phyloP scores from a whole-genome alignment of 1,139 yeast genomes.

The Eremothecium gossypii region DNA sequence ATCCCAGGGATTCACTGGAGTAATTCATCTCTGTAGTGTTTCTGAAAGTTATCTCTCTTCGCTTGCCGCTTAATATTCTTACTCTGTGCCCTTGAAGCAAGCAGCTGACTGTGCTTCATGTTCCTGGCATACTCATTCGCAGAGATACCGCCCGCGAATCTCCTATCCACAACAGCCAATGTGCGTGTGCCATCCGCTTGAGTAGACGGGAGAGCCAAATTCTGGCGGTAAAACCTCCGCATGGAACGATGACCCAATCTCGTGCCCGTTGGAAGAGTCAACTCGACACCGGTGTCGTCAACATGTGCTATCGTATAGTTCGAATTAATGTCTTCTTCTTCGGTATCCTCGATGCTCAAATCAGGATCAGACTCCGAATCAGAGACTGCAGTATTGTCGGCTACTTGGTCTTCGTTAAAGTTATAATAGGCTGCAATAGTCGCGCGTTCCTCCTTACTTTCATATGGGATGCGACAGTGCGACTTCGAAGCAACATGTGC shows the following conservation, averaged over 20 bases:
- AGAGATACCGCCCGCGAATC: constrained; percentile 35
- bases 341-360: constrained; percentile 23
- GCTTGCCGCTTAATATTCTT: constrained; percentile 40
- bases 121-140: constrained; percentile 38
- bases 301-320: constrained; percentile 33
- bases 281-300: constrained; percentile 46
- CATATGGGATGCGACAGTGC: constrained; percentile 87
- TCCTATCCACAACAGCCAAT: constrained; percentile 50
- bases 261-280: constrained; percentile 57
- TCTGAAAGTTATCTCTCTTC: constrained; percentile 49
- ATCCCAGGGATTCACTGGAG: constrained; percentile 25
- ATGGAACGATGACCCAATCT: constrained; percentile 57
- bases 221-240: constrained; percentile 54
- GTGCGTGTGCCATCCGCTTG: constrained; percentile 32
- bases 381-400: constrained; percentile 37
- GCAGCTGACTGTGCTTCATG: constrained; percentile 37
- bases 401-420: constrained; percentile 43
- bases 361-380: constrained; percentile 29
- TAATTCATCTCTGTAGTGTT: constrained; percentile 57
- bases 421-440: constrained; percentile 82
- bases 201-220: constrained; percentile 27
- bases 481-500: constrained; percentile 82
- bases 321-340: constrained; percentile 23
- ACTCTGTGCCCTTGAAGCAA: constrained; percentile 40
- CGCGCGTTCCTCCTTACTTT: constrained; percentile 67